Evolutionary conservation across 208 protist species (phyloP), one percentile per base, ranked within the genome.

Genomic region (Wallacemonas sp.): DNA sequence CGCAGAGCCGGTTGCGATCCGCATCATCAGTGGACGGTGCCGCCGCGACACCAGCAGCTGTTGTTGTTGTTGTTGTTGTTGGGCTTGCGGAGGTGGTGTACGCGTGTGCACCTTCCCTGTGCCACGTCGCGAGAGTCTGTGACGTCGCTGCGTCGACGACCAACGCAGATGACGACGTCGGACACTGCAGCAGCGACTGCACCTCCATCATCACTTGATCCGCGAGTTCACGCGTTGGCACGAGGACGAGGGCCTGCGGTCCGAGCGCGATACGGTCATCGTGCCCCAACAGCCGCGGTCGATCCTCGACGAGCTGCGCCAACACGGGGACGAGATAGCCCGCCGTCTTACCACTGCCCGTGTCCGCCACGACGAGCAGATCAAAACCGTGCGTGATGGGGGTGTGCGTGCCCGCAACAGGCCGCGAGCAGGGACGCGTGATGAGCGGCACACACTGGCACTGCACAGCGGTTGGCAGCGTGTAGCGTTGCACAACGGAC

Each of bases 271-370:
- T 78, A 30, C 68, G 73, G 36, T 88, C 74, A 38, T 81, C 80
- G 43, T 91, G 46, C 2, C 87, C 74, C 27, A 90, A 64, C 38
- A 92, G 76, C n/a, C 66, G 67, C 19, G 83, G 78, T 17, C 80
- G 68, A 24, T 64, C 75, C 23, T 46, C 67, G 41, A 83, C 34
- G 26, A 97, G 68, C 46, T 96, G 74, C 17, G 67, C 57, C 11
- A 99, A 47, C 27, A 96, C 32, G 2, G 97, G 97, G 12, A 99
- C 70, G 2, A 96, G 30, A 73, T 97, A 99, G 1, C 93, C 86
- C 0, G 88, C 68, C 1, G 97, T 98, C 65, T 99, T 99, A 9
- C 97, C 97, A 26, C 85, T 94, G 12, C 97, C 97, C 6, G 97
- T 99, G 58, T 94, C 80, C 2, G 97, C 92, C 11, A 96, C 80